These are phyloP conservation scores for Leccinum fibrillosum DNA, from an alignment of 768 basidiomycete genomes.

Conservation along the genomic window DNA sequence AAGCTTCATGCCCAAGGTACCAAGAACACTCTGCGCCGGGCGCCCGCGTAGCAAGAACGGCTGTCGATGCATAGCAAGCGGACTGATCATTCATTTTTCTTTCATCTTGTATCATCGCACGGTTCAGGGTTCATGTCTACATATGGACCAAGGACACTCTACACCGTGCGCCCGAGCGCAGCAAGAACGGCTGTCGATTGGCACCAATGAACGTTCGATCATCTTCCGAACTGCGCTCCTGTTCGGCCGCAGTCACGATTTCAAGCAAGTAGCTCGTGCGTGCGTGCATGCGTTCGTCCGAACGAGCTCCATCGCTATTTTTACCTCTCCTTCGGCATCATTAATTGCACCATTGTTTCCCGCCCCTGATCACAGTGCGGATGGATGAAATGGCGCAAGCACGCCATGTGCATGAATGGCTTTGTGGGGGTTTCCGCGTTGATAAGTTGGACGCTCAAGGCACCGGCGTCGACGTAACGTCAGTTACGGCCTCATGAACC, in stretches of 20 bases:
- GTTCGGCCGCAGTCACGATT: not conserved
- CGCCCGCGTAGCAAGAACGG: not conserved
- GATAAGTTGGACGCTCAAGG: no score
- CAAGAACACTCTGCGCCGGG: not conserved
- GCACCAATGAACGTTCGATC: not conserved
- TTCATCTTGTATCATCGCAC: not conserved
- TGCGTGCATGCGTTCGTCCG: not conserved
- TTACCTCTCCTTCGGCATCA: not conserved
- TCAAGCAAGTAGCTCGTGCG: not conserved
- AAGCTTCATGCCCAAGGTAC: not conserved
- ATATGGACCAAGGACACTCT: not conserved
- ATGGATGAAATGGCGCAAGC: not conserved
- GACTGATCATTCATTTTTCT: not conserved
- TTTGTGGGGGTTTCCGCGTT: not conserved
- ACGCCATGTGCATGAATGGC: not conserved
- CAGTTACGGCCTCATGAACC: not conserved
- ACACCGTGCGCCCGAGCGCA: not conserved
- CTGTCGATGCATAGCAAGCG: not conserved
- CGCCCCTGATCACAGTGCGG: not conserved
- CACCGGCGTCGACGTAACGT: no score
- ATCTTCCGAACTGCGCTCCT: not conserved
- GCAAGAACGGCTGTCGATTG: not conserved
- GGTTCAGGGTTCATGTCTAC: not conserved
- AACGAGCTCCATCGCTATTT: not conserved
- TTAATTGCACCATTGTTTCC: not conserved